These are phyloP conservation scores for Oryza glumipatula DNA, from an alignment of 176 grass and related monocot species.

Conservation along the genomic window DNA sequence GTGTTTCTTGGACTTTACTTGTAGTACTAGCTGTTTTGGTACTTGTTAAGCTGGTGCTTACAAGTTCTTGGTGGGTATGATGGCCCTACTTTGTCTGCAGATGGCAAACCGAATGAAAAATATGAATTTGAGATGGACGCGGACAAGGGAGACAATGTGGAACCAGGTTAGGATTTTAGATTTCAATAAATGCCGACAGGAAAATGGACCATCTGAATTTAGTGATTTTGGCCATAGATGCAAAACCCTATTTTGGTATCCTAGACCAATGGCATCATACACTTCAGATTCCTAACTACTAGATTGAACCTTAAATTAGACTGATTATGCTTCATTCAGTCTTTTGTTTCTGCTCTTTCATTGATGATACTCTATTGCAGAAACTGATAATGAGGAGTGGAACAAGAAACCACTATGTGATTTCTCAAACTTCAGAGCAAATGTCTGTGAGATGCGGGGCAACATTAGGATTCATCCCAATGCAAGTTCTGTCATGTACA, in stretches of 20 bases:
- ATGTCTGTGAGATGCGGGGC: constrained; percentile 84
- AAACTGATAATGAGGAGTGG: neutral
- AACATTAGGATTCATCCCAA: constrained; percentile 70
- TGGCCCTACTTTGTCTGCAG: constrained; percentile 37
- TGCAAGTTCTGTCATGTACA: constrained; percentile 64
- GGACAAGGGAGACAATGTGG: neutral
- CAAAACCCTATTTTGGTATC: neutral
- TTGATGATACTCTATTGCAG: constrained; percentile 21
- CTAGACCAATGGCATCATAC: neutral
- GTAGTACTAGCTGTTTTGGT: neutral
- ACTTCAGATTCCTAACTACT: constrained; percentile 5
- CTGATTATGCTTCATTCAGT: neutral
- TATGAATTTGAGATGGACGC: constrained; percentile 5
- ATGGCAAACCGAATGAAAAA: constrained; percentile 26
- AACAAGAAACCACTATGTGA: constrained; percentile 64
- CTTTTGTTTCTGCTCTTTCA: constrained; percentile 9
- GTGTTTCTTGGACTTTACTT: constrained; percentile 19
- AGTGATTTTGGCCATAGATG: neutral
- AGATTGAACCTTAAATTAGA: neutral
- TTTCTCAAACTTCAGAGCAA: constrained; percentile 80
- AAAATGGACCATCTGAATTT: constrained; percentile 22
- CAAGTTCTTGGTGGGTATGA: neutral
- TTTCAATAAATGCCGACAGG: neutral
- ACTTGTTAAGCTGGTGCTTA: constrained; percentile 21
- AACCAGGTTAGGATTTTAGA: constrained; percentile 43